Evolutionary conservation across 2,329 filamentous ascomycete species (phyloP).

Genomic region (Tetracladium maxilliforme): DNA sequence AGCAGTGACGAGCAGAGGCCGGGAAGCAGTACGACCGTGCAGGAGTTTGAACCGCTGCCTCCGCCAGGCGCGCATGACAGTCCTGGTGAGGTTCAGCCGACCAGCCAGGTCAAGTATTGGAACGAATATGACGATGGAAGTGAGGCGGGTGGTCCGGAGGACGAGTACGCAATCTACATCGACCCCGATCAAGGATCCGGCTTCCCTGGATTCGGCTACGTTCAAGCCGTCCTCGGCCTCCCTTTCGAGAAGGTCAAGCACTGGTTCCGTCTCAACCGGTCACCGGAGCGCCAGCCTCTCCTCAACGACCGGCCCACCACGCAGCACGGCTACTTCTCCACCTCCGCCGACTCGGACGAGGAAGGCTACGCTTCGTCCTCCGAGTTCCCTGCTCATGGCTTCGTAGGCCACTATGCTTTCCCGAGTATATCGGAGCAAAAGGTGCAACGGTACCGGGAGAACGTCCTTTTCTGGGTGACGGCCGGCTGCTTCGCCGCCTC

Average conservation of each 20-base stretch:
- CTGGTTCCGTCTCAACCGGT: conserved; percentile 26
- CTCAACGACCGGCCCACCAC: conserved; percentile 6
- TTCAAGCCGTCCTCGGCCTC: conserved; percentile 33
- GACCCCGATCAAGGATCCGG: conserved; percentile 46
- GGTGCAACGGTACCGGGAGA: conserved; percentile 33
- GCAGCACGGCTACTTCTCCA: conserved; percentile 11
- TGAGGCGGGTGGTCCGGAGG: conserved; percentile 39
- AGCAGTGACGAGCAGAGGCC: too few relatives aligned
- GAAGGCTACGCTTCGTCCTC: conserved; percentile 35
- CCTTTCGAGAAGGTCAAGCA: conserved; percentile 34
- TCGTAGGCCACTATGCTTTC: conserved; percentile 37
- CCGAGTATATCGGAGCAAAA: conserved; percentile 38
- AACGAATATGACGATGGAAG: conserved; percentile 79
- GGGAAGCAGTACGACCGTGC: too few relatives aligned
- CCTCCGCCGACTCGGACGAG: conserved; percentile 25
- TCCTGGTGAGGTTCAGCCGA: too few relatives aligned
- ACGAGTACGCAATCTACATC: conserved; percentile 59
- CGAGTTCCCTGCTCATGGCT: conserved; percentile 32
- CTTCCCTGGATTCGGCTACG: conserved; percentile 48
- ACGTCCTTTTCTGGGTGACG: conserved; percentile 36
- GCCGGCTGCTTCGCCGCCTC: conserved; percentile 41
- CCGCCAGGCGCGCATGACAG: too few relatives aligned
- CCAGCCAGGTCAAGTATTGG: too few relatives aligned
- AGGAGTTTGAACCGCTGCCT: too few relatives aligned
- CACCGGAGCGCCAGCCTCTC: conserved; percentile 10